Conservation (phyloP, 352 stramenopile species). For the Pythium brachiatum region DNA sequence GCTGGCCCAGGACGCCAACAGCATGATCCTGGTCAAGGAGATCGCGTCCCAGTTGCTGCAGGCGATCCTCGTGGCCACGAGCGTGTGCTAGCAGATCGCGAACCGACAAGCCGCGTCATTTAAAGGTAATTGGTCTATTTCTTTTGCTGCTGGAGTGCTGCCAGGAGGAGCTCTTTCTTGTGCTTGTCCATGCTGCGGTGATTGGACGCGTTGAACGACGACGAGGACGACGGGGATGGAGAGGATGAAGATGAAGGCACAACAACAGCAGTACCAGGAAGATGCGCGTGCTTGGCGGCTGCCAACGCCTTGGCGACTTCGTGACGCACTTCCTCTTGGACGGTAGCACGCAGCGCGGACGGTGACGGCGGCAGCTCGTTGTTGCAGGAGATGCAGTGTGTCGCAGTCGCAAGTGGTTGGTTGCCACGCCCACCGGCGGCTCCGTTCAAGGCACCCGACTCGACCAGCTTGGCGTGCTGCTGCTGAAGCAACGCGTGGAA, state of each 20-base stretch:
- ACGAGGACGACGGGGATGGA: constrained; percentile 1
- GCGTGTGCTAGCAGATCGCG: constrained; percentile 39
- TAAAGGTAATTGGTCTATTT: constrained; percentile 23
- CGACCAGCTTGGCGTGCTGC: constrained; percentile 35
- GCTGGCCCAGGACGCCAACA: constrained; percentile 87
- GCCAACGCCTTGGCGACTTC: constrained; percentile 55
- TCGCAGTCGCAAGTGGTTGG: constrained; percentile 41
- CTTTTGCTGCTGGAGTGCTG: constrained; percentile 41
- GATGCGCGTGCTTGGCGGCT: constrained; percentile 11
- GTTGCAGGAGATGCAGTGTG: constrained; percentile 69
- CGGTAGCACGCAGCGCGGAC: constrained; percentile 52
- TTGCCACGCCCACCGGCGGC: constrained; percentile 8
- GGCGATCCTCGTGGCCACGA: constrained; percentile 71
- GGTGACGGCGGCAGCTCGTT: constrained; percentile 58
- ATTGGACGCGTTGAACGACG: constrained; percentile 51
- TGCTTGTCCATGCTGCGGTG: constrained; percentile 65
- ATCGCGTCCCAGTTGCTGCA: constrained; percentile 86
- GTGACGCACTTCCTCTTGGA: constrained; percentile 60
- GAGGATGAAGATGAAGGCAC: neutral
- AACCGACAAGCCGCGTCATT: neutral
- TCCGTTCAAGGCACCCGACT: constrained; percentile 19
- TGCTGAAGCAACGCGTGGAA: constrained; percentile 50
- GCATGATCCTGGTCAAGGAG: constrained; percentile 88
- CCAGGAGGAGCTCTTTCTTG: constrained; percentile 61
- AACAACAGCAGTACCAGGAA: too few species aligned